Conservation (phyloP, 2,329 filamentous ascomycete species). For the Podosphaera fusca region DNA sequence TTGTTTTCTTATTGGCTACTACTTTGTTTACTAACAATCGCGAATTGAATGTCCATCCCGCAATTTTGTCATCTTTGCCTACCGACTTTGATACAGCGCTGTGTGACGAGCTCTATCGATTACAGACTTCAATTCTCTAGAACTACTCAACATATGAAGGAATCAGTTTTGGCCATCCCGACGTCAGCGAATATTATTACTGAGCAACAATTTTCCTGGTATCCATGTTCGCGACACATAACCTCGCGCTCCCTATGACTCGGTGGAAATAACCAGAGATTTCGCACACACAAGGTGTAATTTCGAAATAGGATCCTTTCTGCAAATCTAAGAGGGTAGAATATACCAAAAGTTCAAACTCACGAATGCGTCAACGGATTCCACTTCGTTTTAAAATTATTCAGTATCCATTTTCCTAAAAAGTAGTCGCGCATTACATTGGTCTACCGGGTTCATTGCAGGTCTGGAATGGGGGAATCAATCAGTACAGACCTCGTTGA, state of each 20-base stretch:
- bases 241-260: slow-evolving; percentile 4
- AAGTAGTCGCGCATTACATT: slow-evolving; percentile 49
- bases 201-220: slow-evolving; percentile 5
- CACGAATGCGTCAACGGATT: slow-evolving; percentile 48
- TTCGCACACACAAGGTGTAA: slow-evolving; percentile 14
- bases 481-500: slow-evolving; percentile 27
- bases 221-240: slow-evolving; percentile 8
- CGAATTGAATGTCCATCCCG: neutral
- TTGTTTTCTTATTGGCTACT: slow-evolving; percentile 2
- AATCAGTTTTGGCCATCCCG: slow-evolving; percentile 2
- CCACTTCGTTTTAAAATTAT: slow-evolving; percentile 36
- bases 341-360: slow-evolving; percentile 30
- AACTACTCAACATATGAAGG: slow-evolving; percentile 3
- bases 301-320: slow-evolving; percentile 35
- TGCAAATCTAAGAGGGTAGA: slow-evolving; percentile 32
- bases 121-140: slow-evolving; percentile 4
- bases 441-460: slow-evolving; percentile 45
- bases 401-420: slow-evolving; percentile 29
- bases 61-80: slow-evolving; percentile 2
- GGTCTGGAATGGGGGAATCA: slow-evolving; percentile 54
- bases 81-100: slow-evolving; percentile 7
- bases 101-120: slow-evolving; percentile 7
- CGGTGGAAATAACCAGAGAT: slow-evolving; percentile 4
- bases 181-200: slow-evolving; percentile 5
- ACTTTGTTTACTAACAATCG: slow-evolving; percentile 1